These are phyloP conservation scores for Cyclotella distinguenda DNA, from an alignment of 108 stramenopile species.

Conservation along the genomic window DNA sequence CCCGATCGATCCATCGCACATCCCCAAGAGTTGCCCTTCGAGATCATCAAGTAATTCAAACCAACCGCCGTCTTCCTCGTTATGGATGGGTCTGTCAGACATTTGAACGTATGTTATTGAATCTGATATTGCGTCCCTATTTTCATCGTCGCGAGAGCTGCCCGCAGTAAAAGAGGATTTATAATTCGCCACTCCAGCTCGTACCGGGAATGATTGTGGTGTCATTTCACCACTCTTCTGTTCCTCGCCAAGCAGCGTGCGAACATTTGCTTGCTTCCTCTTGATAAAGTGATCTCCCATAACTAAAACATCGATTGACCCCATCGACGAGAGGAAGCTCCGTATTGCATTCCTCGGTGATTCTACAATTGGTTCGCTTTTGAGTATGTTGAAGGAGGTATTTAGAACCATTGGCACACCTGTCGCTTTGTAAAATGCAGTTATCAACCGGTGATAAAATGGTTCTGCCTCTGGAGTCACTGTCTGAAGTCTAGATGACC, in stretches of 20 bases:
- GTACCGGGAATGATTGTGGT: conserved; percentile 61
- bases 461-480: conserved; percentile 79
- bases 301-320: conserved; percentile 81
- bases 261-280: conserved; percentile 66
- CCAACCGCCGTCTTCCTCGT: conserved; percentile 65
- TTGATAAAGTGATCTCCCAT: conserved; percentile 84
- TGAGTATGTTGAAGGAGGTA: conserved; percentile 92
- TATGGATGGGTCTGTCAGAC: conserved; percentile 80
- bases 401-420: conserved; percentile 96
- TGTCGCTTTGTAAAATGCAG: conserved; percentile 75
- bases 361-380: conserved; percentile 93
- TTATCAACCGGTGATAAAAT: conserved; percentile 83
- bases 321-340: conserved; percentile 84
- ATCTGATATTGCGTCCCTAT: conserved; percentile 29
- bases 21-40: conserved; percentile 76
- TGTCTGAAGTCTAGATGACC: conserved; percentile 92
- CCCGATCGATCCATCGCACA: conserved; percentile 72
- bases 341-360: conserved; percentile 82
- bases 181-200: conserved; percentile 60
- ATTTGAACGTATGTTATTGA: conserved; percentile 71
- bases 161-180: conserved; percentile 54
- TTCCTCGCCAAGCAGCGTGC: conserved; percentile 65
- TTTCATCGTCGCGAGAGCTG: conserved; percentile 15
- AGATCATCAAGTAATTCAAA: conserved; percentile 76
- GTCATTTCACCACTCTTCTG: conserved; percentile 46